Base-by-base conservation (phyloP, 1,284 basidiomycete species). In the Boletus nobilissimus region DNA sequence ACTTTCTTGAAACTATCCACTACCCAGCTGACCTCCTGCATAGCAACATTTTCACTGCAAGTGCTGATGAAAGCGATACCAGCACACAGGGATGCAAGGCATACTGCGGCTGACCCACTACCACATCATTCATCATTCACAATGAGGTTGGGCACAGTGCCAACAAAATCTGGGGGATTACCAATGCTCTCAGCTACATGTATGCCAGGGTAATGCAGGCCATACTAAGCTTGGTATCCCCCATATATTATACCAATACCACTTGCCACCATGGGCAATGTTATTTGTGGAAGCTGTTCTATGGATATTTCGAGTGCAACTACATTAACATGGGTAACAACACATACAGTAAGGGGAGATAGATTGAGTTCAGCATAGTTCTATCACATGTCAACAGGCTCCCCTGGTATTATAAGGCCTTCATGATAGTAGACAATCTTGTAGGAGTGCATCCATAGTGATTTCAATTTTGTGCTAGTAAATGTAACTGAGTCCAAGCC, bases 1-100 rank as follows among this genome's bases (percentile, higher is more conserved):
- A 84, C 0, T 91, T 90, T 77, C 76, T 90, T 64, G 76, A 81
- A 1, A 76, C 36, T 48, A 29, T 82, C 34, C 46, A 51, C 3
- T 57, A 3, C 43, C 75, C 73, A 2, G 68, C 40, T 24, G 46
- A 57, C 0, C 11, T 71, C 57, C 10, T 60, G n/a, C 54, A 69
- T 3, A 62, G 5, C 11, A 36, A 1, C n/a, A 13, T n/a, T n/a
- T n/a, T n/a, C n/a, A 5, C 24, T 60, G 19, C 1, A 1, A 32
- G 4, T 34, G 29, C 63, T 72, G 39, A 63, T 51, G 24, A 57
- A 36, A 51, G 13, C 65, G 6, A 54, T 9, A 3, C 39, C 18
- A 73, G 65, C 72, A n/a, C 64, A 73, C 26, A 40, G 48, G 26
- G 18, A 5, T 10, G 24, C 65, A 57, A 46, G 66, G 48, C 18